These are phyloP conservation scores for Phytophthora vignae DNA, from an alignment of 352 stramenopile species.

Conservation along the genomic window DNA sequence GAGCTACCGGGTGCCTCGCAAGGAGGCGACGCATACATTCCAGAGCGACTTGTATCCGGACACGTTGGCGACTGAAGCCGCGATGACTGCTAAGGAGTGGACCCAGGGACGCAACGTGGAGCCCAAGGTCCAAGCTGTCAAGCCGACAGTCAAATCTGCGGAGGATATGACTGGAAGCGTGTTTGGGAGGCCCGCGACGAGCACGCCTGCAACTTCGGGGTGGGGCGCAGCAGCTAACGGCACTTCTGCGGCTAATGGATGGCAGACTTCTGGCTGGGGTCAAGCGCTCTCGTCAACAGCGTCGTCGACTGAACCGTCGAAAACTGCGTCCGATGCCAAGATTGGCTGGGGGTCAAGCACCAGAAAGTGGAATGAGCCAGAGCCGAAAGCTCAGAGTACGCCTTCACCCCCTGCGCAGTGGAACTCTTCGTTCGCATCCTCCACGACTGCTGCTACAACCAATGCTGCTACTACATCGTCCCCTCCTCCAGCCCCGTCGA, in stretches of 20 bases:
- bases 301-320: constrained; percentile 42
- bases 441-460: neutral
- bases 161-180: constrained; percentile 38
- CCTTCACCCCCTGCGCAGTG: constrained; percentile 15
- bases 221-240: constrained; percentile 28
- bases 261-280: constrained; percentile 38
- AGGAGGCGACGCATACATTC: constrained; percentile 66
- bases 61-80: constrained; percentile 46
- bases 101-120: constrained; percentile 46
- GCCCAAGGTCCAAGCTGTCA: constrained; percentile 50
- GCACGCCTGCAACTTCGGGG: constrained; percentile 15
- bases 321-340: constrained; percentile 30
- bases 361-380: constrained; percentile 48
- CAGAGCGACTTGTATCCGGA: constrained; percentile 83
- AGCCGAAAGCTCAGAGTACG: constrained; percentile 16
- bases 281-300: constrained; percentile 38
- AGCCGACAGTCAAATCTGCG: constrained; percentile 28
- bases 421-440: constrained; percentile 1
- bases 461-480: neutral
- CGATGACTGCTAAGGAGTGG: constrained; percentile 60
- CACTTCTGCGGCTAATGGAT: constrained; percentile 20
- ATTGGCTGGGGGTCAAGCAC: constrained; percentile 40
- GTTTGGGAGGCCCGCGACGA: constrained; percentile 36
- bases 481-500: neutral
- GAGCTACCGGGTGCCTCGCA: constrained; percentile 72